These are phyloP conservation scores for Boletus eberwhitei DNA, from an alignment of 768 basidiomycete species.

Conservation along the genomic window DNA sequence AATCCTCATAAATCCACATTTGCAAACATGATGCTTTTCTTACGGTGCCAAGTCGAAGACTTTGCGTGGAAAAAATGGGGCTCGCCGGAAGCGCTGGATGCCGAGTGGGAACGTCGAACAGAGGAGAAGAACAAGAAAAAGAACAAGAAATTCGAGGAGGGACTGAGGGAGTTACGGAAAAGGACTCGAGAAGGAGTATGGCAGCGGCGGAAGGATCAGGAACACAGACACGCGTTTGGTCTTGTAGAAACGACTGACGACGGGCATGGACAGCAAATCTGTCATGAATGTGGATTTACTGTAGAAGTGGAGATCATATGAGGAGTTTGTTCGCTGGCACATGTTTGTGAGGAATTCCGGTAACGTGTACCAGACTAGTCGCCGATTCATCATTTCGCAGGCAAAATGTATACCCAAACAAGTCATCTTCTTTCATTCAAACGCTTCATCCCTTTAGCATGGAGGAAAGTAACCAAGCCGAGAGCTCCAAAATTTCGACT, in stretches of 20 bases:
- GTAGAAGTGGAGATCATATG: constrained; percentile 84
- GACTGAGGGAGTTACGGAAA: constrained; percentile 76
- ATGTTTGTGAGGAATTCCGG: no score
- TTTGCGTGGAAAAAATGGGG: constrained; percentile 99
- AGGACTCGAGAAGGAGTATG: constrained; percentile 87
- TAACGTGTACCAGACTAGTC: neutral
- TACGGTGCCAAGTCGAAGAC: constrained; percentile 90
- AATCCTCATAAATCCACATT: constrained; percentile 95
- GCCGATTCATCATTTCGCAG: no score
- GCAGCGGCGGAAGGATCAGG: constrained; percentile 81
- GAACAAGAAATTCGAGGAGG: constrained; percentile 93
- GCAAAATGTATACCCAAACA: neutral
- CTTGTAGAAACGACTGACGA: constrained; percentile 49
- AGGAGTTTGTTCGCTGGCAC: neutral
- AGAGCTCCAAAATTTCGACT: constrained; percentile 66
- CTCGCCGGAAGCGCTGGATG: constrained; percentile 84
- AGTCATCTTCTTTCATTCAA: neutral
- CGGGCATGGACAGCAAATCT: constrained; percentile 67
- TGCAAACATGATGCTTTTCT: constrained; percentile 98
- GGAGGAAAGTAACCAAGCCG: constrained; percentile 47
- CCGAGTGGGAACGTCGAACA: constrained; percentile 76
- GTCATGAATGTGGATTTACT: constrained; percentile 87
- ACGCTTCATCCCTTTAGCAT: constrained; percentile 16
- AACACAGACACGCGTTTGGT: constrained; percentile 86
- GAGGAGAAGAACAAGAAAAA: constrained; percentile 86